These are phyloP conservation scores for Erysimum pusillum DNA, from an alignment of 441 rosid genomes.

Conservation along the genomic window DNA sequence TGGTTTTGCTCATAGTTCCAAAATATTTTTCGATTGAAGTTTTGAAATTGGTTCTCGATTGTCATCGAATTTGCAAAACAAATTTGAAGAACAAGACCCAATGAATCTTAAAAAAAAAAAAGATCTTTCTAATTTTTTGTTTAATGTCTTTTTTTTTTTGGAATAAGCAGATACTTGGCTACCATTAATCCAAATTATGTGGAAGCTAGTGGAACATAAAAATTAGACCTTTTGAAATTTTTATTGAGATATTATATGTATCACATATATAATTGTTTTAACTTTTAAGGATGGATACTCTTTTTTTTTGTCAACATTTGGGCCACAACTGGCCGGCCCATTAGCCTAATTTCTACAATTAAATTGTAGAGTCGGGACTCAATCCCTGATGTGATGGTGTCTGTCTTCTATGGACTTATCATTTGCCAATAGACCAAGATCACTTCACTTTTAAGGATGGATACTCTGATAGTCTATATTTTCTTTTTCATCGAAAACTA, in stretches of 20 bases:
- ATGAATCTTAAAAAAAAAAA: neutral
- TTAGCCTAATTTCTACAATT: too few species aligned
- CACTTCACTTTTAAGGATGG: too few species aligned
- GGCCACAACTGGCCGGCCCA: too few species aligned
- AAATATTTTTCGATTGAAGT: neutral
- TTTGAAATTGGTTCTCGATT: neutral
- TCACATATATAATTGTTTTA: conserved; percentile 1
- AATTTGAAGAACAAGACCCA: neutral
- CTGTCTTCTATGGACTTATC: too few species aligned
- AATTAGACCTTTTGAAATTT: neutral
- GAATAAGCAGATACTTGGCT: conserved; percentile 17
- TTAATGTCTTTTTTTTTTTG: neutral
- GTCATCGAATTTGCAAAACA: neutral
- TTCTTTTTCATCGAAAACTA: too few species aligned
- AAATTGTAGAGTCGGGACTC: too few species aligned
- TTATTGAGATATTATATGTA: neutral
- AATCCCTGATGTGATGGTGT: too few species aligned
- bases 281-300: too few species aligned
- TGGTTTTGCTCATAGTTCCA: neutral
- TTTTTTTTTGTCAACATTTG: too few species aligned
- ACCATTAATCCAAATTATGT: neutral
- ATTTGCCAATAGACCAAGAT: too few species aligned
- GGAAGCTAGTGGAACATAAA: neutral
- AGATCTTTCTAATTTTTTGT: neutral
- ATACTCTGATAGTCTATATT: too few species aligned